A percentile compares a stretch with the other conserved stretches of the same genome.
phyloP scores from a whole-genome alignment of 2,329 filamentous ascomycete genomes.

The Microcyclospora tardicrescens region DNA sequence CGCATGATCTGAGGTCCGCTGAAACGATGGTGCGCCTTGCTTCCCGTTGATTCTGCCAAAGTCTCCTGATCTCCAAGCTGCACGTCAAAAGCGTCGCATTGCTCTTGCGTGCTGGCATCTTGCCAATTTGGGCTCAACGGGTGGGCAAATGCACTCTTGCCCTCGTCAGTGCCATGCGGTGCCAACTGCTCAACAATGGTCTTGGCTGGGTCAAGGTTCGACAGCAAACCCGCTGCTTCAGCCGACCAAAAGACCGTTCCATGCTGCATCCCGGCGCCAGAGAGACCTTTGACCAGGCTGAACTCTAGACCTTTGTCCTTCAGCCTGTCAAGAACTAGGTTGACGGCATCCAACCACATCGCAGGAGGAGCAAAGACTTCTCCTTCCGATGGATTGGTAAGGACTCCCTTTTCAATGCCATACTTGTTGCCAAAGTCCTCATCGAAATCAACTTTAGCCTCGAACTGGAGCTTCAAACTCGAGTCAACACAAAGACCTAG shows the following conservation, averaged over 20 bases:
- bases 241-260: slow-evolving; percentile 88
- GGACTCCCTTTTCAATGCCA: slow-evolving; percentile 75
- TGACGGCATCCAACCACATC: slow-evolving; percentile 87
- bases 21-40: slow-evolving; percentile 93
- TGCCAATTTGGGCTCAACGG: slow-evolving; percentile 94
- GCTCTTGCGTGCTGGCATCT: slow-evolving; percentile 82
- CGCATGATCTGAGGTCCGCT: slow-evolving; percentile 94
- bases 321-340: slow-evolving; percentile 67
- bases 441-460: slow-evolving; percentile 93
- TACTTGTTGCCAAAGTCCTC: slow-evolving; percentile 53
- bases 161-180: slow-evolving; percentile 24
- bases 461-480: slow-evolving; percentile 63
- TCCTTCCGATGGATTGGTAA: slow-evolving; percentile 65
- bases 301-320: slow-evolving; percentile 59
- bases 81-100: slow-evolving; percentile 80
- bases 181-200: slow-evolving; percentile 59
- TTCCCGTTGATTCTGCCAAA: slow-evolving; percentile 72
- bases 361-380: slow-evolving; percentile 89
- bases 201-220: slow-evolving; percentile 45
- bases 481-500: slow-evolving; percentile 72
- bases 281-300: slow-evolving; percentile 62
- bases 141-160: slow-evolving; percentile 58
- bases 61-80: slow-evolving; percentile 52
- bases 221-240: slow-evolving; percentile 53
- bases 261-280: slow-evolving; percentile 92